Percentiles rank a stretch among this genome's conserved stretches.
Evolutionary conservation across 352 stramenopile species (phyloP).

Genomic region (Phytophthora pluvialis): DNA sequence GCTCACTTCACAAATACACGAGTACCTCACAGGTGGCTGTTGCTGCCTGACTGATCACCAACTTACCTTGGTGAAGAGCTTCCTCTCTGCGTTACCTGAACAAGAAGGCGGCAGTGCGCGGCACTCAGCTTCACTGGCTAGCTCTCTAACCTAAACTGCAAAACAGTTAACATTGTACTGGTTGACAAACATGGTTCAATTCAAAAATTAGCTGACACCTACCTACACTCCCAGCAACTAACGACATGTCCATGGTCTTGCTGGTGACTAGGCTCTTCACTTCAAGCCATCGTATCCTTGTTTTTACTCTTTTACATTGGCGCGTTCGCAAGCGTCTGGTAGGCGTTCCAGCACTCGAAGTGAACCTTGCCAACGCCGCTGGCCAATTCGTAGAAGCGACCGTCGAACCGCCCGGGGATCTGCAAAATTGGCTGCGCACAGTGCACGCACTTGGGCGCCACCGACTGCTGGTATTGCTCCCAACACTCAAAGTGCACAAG

Average conservation of each 20-base stretch:
- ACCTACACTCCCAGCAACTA: constrained; percentile 15
- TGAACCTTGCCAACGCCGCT: constrained; percentile 82
- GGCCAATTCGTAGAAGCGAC: constrained; percentile 85
- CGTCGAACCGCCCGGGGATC: constrained; percentile 76
- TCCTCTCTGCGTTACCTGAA: too few relatives aligned
- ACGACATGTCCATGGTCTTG: not conserved
- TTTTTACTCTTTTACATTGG: constrained; percentile 24
- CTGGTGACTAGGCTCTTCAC: constrained; percentile 19
- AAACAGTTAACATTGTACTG: not conserved
- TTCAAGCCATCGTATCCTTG: constrained; percentile 22
- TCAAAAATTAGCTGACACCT: constrained; percentile 17
- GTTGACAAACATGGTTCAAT: constrained; percentile 12
- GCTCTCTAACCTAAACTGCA: too few relatives aligned
- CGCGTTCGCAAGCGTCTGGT: constrained; percentile 53
- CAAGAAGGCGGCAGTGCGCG: too few relatives aligned
- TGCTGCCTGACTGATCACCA: too few relatives aligned
- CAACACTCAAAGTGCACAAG: constrained; percentile 90
- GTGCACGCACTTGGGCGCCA: constrained; percentile 82
- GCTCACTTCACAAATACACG: too few relatives aligned
- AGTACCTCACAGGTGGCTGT: too few relatives aligned
- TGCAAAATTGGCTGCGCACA: constrained; percentile 76
- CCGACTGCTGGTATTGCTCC: constrained; percentile 77
- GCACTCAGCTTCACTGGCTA: too few relatives aligned
- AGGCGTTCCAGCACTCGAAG: constrained; percentile 87
- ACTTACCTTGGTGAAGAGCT: too few relatives aligned